These are phyloP conservation scores for Arthroderma sp. DNA, from an alignment of 2,329 filamentous ascomycete genomes.

Conservation along the genomic window DNA sequence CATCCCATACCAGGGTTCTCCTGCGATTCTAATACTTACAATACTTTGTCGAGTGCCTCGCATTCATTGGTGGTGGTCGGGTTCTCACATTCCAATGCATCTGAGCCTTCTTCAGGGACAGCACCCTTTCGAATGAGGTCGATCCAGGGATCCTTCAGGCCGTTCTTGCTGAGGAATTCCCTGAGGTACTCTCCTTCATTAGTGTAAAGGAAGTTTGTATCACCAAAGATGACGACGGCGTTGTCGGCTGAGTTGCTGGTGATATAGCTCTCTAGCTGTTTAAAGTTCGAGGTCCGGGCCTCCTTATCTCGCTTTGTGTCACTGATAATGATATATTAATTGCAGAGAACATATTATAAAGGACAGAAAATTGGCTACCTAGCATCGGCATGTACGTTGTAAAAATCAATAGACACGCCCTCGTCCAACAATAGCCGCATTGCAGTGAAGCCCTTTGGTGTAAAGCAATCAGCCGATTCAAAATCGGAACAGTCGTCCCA, in stretches of 20 bases:
- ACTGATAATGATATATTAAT: slow-evolving; percentile 8
- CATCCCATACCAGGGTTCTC: slow-evolving; percentile 7
- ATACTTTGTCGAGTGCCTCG: slow-evolving; percentile 55
- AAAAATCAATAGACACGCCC: too few relatives aligned
- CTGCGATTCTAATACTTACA: slow-evolving; percentile 17
- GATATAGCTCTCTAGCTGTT: slow-evolving; percentile 48
- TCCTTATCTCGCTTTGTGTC: slow-evolving; percentile 38
- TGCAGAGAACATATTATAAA: neutral
- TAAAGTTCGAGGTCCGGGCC: slow-evolving; percentile 46
- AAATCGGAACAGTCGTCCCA: too few relatives aligned
- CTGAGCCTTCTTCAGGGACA: slow-evolving; percentile 31
- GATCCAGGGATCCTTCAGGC: slow-evolving; percentile 48
- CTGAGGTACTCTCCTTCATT: slow-evolving; percentile 40
- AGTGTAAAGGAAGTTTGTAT: slow-evolving; percentile 54
- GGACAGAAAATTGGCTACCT: slow-evolving; percentile 24
- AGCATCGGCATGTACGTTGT: slow-evolving; percentile 44
- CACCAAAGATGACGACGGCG: slow-evolving; percentile 50
- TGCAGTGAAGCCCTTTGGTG: too few relatives aligned
- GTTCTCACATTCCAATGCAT: slow-evolving; percentile 40
- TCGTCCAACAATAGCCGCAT: too few relatives aligned
- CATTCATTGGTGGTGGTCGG: slow-evolving; percentile 42
- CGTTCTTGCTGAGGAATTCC: slow-evolving; percentile 38
- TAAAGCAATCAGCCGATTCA: too few relatives aligned
- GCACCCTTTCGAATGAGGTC: slow-evolving; percentile 38
- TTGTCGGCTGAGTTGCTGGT: slow-evolving; percentile 44